These are phyloP conservation scores for Solanum chilense DNA, from an alignment of 257 asterid genomes.

Conservation along the genomic window DNA sequence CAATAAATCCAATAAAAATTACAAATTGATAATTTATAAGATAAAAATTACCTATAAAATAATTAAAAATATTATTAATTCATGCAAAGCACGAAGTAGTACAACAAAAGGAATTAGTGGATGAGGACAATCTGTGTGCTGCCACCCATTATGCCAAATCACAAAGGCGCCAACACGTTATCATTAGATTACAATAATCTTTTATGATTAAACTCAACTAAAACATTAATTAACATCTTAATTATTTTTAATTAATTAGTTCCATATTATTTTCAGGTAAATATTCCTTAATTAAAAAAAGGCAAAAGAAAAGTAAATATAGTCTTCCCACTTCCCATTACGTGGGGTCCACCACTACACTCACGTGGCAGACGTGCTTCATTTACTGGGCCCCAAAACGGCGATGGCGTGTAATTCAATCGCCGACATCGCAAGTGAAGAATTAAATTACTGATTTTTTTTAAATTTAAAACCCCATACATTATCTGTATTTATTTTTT, in stretches of 20 bases:
- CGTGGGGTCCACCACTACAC: neutral
- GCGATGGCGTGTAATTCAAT: neutral
- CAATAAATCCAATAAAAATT: too few species aligned
- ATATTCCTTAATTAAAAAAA: neutral
- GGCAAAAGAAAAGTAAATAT: neutral
- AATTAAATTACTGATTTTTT: neutral
- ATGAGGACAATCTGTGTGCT: constrained; percentile 13
- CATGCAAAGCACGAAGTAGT: constrained; percentile 34
- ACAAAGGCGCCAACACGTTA: constrained; percentile 38
- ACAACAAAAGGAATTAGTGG: constrained; percentile 7
- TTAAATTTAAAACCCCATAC: neutral
- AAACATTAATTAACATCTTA: neutral
- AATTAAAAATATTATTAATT: neutral
- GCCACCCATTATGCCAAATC: constrained; percentile 23
- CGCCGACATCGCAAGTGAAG: neutral
- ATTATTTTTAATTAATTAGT: neutral
- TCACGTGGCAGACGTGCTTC: neutral
- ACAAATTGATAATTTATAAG: neutral
- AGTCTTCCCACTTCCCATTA: neutral
- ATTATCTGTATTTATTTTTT: neutral
- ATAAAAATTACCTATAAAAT: too few species aligned
- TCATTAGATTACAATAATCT: neutral
- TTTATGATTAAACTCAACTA: neutral
- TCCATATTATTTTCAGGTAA: neutral
- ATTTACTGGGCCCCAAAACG: constrained; percentile 5